These are phyloP conservation scores for Reutealis trisperma DNA, from an alignment of 345 rosid genomes.

Conservation along the genomic window DNA sequence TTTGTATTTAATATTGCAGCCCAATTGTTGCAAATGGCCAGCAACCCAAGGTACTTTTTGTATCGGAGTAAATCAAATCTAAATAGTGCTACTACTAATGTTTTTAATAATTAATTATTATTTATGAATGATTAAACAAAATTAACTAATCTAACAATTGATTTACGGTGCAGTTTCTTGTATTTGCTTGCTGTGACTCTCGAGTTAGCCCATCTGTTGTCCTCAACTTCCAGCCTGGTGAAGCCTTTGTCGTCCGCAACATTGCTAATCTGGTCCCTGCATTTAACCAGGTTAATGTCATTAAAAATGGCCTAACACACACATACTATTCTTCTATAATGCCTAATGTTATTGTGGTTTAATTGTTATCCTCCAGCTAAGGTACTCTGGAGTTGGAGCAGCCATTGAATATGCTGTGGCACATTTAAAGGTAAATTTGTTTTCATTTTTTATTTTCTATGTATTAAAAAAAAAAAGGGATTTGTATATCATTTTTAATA, in stretches of 20 bases:
- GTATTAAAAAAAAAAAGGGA: too few relatives aligned
- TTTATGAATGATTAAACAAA: too few relatives aligned
- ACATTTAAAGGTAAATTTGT: not conserved
- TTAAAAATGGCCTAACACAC: too few relatives aligned
- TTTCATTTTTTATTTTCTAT: too few relatives aligned
- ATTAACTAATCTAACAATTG: too few relatives aligned
- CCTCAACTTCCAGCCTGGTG: constrained; percentile 52
- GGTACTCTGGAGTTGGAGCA: constrained; percentile 29
- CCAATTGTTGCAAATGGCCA: constrained; percentile 11
- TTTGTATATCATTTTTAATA: too few relatives aligned
- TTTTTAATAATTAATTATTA: not conserved
- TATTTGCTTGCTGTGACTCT: constrained; percentile 55
- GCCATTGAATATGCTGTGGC: constrained; percentile 25
- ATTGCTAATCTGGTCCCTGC: constrained; percentile 56
- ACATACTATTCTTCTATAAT: not conserved
- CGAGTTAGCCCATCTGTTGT: constrained; percentile 55
- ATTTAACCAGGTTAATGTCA: constrained; percentile 40
- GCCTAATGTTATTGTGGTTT: not conserved
- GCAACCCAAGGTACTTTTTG: constrained; percentile 22
- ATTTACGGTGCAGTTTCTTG: constrained; percentile 14
- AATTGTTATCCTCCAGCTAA: constrained; percentile 16
- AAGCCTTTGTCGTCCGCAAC: constrained; percentile 54
- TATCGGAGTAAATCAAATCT: not conserved
- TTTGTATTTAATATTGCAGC: not conserved
- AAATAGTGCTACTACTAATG: too few relatives aligned